These are phyloP conservation scores for Smittium culicis DNA, from an alignment of 371 early-diverging fungal species.

Conservation along the genomic window DNA sequence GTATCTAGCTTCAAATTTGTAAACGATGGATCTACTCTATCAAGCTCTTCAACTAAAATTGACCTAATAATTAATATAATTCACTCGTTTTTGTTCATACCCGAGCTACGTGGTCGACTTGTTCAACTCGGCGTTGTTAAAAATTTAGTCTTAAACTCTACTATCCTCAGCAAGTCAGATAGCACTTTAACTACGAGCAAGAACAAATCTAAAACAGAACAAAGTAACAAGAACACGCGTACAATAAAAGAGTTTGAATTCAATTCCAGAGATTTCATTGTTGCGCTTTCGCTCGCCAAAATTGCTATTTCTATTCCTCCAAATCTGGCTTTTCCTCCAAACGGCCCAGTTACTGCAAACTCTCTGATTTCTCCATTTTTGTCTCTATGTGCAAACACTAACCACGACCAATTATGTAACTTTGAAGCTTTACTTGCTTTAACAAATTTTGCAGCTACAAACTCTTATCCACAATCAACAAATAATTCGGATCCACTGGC, in stretches of 20 bases:
- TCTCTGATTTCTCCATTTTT: conserved; percentile 50
- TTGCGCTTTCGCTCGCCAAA: conserved; percentile 77
- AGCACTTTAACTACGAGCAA: too few relatives aligned
- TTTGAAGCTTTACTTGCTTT: conserved; percentile 87
- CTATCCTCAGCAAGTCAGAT: conserved; percentile 8
- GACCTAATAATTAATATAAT: not conserved
- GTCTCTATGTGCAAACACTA: conserved; percentile 37
- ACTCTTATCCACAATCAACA: not conserved
- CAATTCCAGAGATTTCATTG: conserved; percentile 26
- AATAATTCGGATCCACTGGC: not conserved
- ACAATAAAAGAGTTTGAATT: too few relatives aligned
- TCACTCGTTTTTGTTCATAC: conserved; percentile 23
- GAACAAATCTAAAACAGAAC: too few relatives aligned
- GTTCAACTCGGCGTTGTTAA: conserved; percentile 73
- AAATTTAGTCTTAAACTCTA: conserved; percentile 32
- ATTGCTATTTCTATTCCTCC: conserved; percentile 83
- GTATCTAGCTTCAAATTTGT: not conserved
- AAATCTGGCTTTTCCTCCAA: conserved; percentile 60
- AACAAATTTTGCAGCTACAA: conserved; percentile 60
- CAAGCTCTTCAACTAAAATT: not conserved
- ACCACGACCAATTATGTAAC: conserved; percentile 45
- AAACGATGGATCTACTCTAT: too few relatives aligned
- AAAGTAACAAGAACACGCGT: too few relatives aligned
- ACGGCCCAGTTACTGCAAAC: conserved; percentile 34
- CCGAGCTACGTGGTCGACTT: conserved; percentile 50